Conservation (phyloP, 768 basidiomycete species). For the Naganishia onofrii region DNA sequence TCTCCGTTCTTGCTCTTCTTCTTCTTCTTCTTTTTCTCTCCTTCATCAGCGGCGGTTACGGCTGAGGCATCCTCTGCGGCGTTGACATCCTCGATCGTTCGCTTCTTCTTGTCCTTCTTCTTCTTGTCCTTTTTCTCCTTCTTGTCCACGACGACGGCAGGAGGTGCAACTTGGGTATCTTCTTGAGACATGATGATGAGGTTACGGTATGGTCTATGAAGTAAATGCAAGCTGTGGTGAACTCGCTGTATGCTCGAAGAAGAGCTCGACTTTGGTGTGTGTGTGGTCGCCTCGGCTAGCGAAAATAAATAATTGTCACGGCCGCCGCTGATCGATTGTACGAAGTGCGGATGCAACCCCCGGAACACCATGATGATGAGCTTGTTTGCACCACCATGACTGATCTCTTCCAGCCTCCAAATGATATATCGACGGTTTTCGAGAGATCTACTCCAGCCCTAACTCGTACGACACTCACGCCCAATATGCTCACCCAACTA, state of each 20-base stretch:
- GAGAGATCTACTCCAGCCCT: neutral
- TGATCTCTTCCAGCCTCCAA: too few relatives aligned
- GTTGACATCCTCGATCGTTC: constrained; percentile 31
- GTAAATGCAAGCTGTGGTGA: too few relatives aligned
- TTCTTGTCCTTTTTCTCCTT: constrained; percentile 13
- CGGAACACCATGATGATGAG: too few relatives aligned
- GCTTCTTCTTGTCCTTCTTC: constrained; percentile 18
- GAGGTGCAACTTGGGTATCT: neutral
- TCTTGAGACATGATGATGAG: constrained; percentile 11
- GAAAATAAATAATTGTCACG: neutral
- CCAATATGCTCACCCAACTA: constrained; percentile 9
- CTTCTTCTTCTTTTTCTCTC: constrained; percentile 31
- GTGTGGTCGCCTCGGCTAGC: neutral
- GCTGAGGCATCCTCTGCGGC: constrained; percentile 13
- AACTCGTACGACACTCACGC: neutral
- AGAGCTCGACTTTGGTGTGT: neutral
- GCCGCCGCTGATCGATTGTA: too few relatives aligned
- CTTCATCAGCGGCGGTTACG: neutral
- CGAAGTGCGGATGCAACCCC: too few relatives aligned
- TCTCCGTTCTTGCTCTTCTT: constrained; percentile 43
- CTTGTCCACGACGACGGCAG: constrained; percentile 6
- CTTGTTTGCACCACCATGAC: too few relatives aligned
- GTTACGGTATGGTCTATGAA: neutral
- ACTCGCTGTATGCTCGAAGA: neutral
- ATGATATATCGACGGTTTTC: too few relatives aligned